Conservation (phyloP, 257 asterid genomes). For the Nicotiana benthamiana region DNA sequence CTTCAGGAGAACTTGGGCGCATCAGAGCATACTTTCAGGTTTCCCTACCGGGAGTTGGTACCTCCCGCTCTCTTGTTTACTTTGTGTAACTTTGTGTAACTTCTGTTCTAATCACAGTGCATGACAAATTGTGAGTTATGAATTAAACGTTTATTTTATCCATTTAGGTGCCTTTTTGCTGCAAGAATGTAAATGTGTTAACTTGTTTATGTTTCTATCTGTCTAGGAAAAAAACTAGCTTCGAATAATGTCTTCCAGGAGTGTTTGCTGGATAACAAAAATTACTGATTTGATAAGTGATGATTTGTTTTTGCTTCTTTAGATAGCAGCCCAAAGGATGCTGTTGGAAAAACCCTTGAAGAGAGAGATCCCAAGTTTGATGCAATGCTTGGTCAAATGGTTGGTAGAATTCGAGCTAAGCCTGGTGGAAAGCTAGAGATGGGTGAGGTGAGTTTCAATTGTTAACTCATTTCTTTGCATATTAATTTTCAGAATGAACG, state of each 20-base stretch:
- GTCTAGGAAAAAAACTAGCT: not conserved
- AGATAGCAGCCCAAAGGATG: constrained; percentile 36
- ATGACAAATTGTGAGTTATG: not conserved
- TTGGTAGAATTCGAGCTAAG: constrained; percentile 71
- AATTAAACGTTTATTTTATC: not conserved
- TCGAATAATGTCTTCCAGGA: not conserved
- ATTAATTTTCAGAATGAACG: not conserved
- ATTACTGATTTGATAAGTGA: not conserved
- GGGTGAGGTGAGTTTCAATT: constrained; percentile 70
- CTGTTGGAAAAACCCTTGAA: constrained; percentile 50
- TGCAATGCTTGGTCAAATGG: constrained; percentile 83
- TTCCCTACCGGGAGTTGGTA: no score
- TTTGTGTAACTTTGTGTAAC: no score
- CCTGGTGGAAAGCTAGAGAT: constrained; percentile 92
- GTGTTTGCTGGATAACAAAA: not conserved
- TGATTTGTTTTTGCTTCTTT: constrained; percentile 3
- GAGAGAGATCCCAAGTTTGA: constrained; percentile 67
- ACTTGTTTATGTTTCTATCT: not conserved
- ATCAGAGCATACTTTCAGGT: no score
- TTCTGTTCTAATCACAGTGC: not conserved
- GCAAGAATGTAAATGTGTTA: not conserved
- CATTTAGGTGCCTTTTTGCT: not conserved
- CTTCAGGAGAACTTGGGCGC: no score
- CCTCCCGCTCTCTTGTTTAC: no score
- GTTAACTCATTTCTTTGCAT: not conserved